phyloP scores from a whole-genome alignment of 257 asterid species.

The Solanum corneliomulleri region DNA sequence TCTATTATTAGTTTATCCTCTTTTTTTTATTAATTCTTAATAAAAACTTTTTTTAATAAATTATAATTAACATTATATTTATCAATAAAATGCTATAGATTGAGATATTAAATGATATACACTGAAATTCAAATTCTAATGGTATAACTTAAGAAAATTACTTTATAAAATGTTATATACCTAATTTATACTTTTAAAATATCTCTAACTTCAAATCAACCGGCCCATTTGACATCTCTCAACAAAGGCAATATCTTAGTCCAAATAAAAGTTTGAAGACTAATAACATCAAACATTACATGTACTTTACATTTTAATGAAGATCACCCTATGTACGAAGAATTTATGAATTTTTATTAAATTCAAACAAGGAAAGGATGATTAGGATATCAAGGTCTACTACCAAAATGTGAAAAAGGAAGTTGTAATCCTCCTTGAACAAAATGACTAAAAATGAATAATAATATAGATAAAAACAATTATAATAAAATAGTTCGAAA shows the following conservation, averaged over 20 bases:
- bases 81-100: no score
- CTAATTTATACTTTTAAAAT: no score
- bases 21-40: no score
- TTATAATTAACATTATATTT: no score
- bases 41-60: no score
- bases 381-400: neutral
- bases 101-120: no score
- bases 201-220: neutral
- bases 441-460: neutral
- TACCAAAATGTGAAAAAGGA: neutral
- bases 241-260: neutral
- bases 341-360: no score
- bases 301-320: neutral
- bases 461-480: neutral
- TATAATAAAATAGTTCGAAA: neutral
- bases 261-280: neutral
- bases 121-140: no score
- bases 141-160: no score
- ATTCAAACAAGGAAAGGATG: neutral
- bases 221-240: neutral
- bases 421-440: neutral
- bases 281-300: neutral
- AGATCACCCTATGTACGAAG: neutral
- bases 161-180: no score
- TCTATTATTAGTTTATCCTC: no score